Evolutionary conservation across 768 basidiomycete species (phyloP).

Genomic region (Boletellus sp.): DNA sequence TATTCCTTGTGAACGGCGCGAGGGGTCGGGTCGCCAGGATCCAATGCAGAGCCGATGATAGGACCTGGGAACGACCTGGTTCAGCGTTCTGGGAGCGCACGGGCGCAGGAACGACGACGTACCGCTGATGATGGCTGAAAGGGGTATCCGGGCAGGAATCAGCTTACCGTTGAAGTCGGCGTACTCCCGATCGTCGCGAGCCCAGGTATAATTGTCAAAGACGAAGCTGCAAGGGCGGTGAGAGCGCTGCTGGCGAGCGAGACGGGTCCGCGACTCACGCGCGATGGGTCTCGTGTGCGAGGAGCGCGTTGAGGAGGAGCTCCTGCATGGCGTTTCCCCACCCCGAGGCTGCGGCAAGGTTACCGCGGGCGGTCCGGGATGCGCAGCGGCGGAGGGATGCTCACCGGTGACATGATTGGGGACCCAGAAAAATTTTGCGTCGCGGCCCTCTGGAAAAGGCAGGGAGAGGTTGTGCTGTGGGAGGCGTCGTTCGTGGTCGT

Average conservation of each 20-base stretch:
- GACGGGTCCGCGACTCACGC: slow-evolving; percentile 36
- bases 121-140: slow-evolving; percentile 53
- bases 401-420: slow-evolving; percentile 45
- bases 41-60: slow-evolving; percentile 40
- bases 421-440: slow-evolving; percentile 45
- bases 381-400: neutral
- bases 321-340: slow-evolving; percentile 66
- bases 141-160: slow-evolving; percentile 52
- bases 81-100: neutral
- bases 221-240: slow-evolving; percentile 39
- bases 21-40: slow-evolving; percentile 34
- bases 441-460: slow-evolving; percentile 38
- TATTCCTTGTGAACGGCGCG: slow-evolving; percentile 45
- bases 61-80: slow-evolving; percentile 35
- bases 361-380: neutral
- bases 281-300: slow-evolving; percentile 45
- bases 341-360: slow-evolving; percentile 39
- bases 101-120: slow-evolving; percentile 5
- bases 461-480: slow-evolving; percentile 43
- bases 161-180: slow-evolving; percentile 45
- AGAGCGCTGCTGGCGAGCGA: too few relatives aligned
- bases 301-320: slow-evolving; percentile 46
- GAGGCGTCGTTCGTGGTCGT: slow-evolving; percentile 40
- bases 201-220: slow-evolving; percentile 60
- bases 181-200: slow-evolving; percentile 39